These are phyloP conservation scores for Cyamopsis tetragonoloba DNA, from an alignment of 306 rosid species.

Conservation along the genomic window DNA sequence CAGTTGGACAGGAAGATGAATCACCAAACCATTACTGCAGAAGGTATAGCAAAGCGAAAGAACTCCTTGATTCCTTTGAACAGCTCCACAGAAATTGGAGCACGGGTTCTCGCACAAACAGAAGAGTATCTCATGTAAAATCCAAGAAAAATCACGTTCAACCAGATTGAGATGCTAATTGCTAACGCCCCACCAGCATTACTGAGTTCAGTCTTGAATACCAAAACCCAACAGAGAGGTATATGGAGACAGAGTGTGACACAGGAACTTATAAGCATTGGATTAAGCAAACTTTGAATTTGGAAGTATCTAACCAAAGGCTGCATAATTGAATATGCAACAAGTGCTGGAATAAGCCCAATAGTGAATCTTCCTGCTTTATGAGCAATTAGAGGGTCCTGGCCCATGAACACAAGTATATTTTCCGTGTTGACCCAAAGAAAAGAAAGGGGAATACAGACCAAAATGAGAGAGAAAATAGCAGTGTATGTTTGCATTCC, in stretches of 20 bases:
- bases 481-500: conserved; percentile 53
- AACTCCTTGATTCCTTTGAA: conserved; percentile 48
- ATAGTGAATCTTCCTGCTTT: conserved; percentile 57
- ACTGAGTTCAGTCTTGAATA: conserved; percentile 43
- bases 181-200: conserved; percentile 73
- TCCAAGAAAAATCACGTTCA: conserved; percentile 49
- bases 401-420: conserved; percentile 54
- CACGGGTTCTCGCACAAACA: conserved; percentile 43
- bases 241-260: conserved; percentile 41
- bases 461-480: conserved; percentile 50
- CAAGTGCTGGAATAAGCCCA: conserved; percentile 68
- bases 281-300: conserved; percentile 58
- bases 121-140: conserved; percentile 51
- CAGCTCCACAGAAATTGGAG: conserved; percentile 45
- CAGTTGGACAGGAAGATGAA: neutral
- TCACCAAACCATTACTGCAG: conserved; percentile 73
- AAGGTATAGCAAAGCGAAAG: conserved; percentile 59
- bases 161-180: conserved; percentile 58
- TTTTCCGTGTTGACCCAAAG: conserved; percentile 57
- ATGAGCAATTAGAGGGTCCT: conserved; percentile 67
- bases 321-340: conserved; percentile 58
- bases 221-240: conserved; percentile 68
- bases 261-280: conserved; percentile 51
- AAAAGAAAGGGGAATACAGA: conserved; percentile 52
- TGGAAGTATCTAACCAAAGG: conserved; percentile 62